phyloP scores from a whole-genome alignment of 2,329 filamentous ascomycete genomes.

The Orbilia javanica region DNA sequence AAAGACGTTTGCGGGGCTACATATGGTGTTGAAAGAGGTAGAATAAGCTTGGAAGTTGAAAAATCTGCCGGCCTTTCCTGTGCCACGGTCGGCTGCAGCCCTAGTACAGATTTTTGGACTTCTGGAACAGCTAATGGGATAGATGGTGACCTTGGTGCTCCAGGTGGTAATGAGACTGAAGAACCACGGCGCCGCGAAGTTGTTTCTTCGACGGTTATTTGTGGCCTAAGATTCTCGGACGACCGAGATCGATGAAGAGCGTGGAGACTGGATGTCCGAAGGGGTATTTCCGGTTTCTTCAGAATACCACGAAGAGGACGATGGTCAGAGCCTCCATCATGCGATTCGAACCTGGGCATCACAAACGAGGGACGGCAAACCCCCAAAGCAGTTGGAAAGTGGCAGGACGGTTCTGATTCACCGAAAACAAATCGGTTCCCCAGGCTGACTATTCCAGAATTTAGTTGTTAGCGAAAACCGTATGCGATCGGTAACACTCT shows the following conservation, averaged over 20 bases:
- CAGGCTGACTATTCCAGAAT: not conserved
- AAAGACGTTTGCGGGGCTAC: constrained; percentile 28
- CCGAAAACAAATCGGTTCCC: too few relatives aligned
- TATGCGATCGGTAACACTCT: too few relatives aligned
- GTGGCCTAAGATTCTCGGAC: constrained; percentile 28
- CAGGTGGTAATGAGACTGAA: constrained; percentile 27
- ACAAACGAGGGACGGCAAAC: not conserved
- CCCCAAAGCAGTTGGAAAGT: not conserved
- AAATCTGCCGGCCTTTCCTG: not conserved
- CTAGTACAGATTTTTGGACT: not conserved
- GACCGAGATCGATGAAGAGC: constrained; percentile 41
- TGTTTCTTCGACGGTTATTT: not conserved
- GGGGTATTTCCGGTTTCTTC: constrained; percentile 43
- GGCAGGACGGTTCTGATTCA: not conserved
- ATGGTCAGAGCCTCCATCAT: constrained; percentile 38
- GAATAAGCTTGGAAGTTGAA: constrained; percentile 27
- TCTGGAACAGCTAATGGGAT: not conserved
- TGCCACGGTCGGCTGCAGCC: not conserved
- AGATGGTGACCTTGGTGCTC: constrained; percentile 1
- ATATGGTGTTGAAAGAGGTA: constrained; percentile 17
- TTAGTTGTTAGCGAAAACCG: not conserved
- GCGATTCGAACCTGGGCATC: not conserved
- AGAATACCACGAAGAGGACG: constrained; percentile 35
- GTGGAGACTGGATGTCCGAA: constrained; percentile 38
- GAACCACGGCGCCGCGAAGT: constrained; percentile 29